phyloP scores from a whole-genome alignment of 2,329 filamentous ascomycete species.

The Nemania bipapillata region DNA sequence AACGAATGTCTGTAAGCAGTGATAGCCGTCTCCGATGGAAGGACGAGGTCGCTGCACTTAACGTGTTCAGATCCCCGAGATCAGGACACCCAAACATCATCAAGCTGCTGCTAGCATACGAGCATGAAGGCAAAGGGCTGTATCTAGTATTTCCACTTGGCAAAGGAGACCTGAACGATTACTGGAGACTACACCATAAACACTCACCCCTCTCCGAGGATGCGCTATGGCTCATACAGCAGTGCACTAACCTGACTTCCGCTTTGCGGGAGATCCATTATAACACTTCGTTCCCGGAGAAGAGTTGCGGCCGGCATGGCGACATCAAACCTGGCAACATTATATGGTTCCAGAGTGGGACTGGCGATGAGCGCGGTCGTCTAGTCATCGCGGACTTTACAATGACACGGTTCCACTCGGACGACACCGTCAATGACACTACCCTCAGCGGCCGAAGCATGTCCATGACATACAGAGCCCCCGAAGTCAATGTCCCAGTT shows the following conservation, averaged over 20 bases:
- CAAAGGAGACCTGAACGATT: background rate
- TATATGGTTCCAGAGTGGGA: background rate
- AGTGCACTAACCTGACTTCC: background rate
- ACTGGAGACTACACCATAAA: background rate
- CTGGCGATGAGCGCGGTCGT: background rate
- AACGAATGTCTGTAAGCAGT: background rate
- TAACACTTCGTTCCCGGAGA: background rate
- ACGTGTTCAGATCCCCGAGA: background rate
- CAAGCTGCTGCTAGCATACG: background rate
- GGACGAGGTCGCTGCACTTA: background rate
- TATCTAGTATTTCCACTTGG: conserved; percentile 6
- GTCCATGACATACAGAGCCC: background rate
- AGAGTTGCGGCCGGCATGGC: background rate
- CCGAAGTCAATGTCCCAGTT: background rate
- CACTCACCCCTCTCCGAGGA: background rate
- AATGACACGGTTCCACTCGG: background rate
- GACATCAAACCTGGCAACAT: conserved; percentile 1
- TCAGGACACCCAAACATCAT: background rate
- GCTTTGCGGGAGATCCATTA: conserved; percentile 1
- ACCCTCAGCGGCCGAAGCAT: background rate
- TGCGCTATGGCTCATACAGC: background rate
- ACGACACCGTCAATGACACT: background rate
- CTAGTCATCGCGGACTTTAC: background rate
- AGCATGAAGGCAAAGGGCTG: background rate
- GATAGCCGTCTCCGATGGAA: background rate